A percentile compares a stretch with the other conserved stretches of the same genome.
phyloP scores from a whole-genome alignment of 2,329 filamentous ascomycete genomes.

The Cladophialophora psammophila region DNA sequence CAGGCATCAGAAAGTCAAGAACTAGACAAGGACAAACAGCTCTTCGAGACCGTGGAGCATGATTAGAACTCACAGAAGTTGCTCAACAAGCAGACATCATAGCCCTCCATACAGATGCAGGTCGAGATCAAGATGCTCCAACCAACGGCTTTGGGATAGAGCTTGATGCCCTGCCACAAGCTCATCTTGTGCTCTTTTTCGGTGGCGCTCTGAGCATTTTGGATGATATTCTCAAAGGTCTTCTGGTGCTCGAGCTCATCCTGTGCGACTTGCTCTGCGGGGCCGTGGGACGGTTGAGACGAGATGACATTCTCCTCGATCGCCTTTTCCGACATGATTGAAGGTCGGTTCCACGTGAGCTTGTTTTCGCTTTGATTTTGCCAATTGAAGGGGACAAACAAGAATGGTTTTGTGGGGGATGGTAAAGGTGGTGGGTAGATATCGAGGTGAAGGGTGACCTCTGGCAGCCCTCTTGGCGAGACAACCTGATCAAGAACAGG shows the following conservation, averaged over 20 bases:
- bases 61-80: slow-evolving; percentile 36
- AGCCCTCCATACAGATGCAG: slow-evolving; percentile 81
- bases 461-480: background rate
- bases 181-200: slow-evolving; percentile 69
- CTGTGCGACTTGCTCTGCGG: slow-evolving; percentile 18
- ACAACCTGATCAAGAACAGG: background rate
- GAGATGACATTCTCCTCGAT: slow-evolving; percentile 29
- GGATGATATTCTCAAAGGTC: slow-evolving; percentile 44
- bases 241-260: slow-evolving; percentile 26
- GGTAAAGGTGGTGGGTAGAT: background rate
- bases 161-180: slow-evolving; percentile 75
- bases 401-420: background rate
- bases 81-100: slow-evolving; percentile 69
- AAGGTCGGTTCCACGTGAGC: background rate
- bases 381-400: background rate
- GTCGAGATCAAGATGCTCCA: slow-evolving; percentile 90
- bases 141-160: slow-evolving; percentile 85
- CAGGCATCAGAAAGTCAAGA: background rate
- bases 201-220: slow-evolving; percentile 52
- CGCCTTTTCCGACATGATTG: slow-evolving; percentile 30
- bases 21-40: background rate
- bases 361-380: background rate
- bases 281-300: slow-evolving; percentile 15
- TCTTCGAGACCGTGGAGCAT: background rate
- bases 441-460: background rate